Base-by-base conservation (phyloP, 441 rosid genomes). In the Euphorbia schlechtendalii region DNA sequence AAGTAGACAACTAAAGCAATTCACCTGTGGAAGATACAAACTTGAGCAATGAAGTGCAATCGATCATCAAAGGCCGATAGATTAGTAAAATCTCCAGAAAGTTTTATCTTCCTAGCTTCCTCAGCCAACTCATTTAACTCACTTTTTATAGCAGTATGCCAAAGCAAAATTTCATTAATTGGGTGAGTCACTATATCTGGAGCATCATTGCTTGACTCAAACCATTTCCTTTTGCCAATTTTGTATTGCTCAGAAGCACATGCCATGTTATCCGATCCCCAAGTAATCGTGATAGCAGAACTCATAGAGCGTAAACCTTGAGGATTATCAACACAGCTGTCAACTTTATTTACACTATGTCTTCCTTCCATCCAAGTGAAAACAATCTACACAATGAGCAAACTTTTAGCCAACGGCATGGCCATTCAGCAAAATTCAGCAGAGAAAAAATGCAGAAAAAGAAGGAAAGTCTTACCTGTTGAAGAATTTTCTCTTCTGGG, bases 11-110 rank as follows among this genome's bases (percentile, higher is more conserved):
- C 41, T 56, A n/a, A 27, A 27, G 30, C 4, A 71, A 67, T 59
- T 56, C 56, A 88, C 95, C 95, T 88, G 75, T 88, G 95, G 67
- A 80, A 88, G 67, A 88, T 77, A 74, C 95, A 88, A 70, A 88
- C 83, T 78, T 88, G 88, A 25, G 91, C 95, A 77, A 88, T 86
- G 77, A 88, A 88, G 57, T 77, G 81, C 69, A 86, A 81, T 82
- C 91, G 81, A 71, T 80, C 67, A 74, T 88, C 86, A 74, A 88
- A 86, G 38, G 76, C 73, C 43, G 91, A 74, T 64, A 88, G 77
- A 74, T 82, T 82, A 64, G 84, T 78, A 76, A 81, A 84, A 69
- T 86, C 84, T 68, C 80, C 84, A 69, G 84, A 73, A 66, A 78
- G 71, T 72, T 82, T 85, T 56, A 88, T 84, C 71, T 69, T 80